Conservation (phyloP, 225 moss, liverwort and hornwort genomes). For the Climacium dendroides region DNA sequence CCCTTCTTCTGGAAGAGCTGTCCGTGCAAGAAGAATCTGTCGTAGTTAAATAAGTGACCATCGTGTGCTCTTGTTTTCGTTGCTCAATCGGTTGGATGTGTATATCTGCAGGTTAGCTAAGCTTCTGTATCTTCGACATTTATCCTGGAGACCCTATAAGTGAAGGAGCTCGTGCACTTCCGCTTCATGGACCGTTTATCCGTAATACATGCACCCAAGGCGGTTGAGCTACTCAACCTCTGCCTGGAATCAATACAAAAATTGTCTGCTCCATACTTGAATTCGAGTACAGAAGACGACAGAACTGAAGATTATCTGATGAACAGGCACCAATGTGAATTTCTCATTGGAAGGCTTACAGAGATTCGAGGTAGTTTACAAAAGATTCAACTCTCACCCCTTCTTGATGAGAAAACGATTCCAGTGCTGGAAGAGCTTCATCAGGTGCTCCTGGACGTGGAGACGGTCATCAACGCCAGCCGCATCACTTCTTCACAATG, state of each 20-base stretch:
- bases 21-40: background rate
- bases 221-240: background rate
- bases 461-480: background rate
- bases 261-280: background rate
- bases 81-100: background rate
- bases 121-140: too few relatives aligned
- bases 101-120: background rate
- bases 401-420: background rate
- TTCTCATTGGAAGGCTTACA: background rate
- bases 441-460: background rate
- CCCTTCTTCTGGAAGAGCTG: background rate
- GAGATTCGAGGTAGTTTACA: background rate
- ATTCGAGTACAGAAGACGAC: background rate
- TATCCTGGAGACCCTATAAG: background rate
- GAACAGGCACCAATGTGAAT: background rate
- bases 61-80: background rate
- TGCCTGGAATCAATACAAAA: background rate
- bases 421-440: background rate
- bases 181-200: background rate
- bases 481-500: background rate
- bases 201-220: background rate
- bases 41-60: background rate
- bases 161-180: background rate
- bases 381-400: background rate
- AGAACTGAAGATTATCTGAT: background rate